Conservation (phyloP, 2,329 filamentous ascomycete genomes). For the Microascus cirrosus region DNA sequence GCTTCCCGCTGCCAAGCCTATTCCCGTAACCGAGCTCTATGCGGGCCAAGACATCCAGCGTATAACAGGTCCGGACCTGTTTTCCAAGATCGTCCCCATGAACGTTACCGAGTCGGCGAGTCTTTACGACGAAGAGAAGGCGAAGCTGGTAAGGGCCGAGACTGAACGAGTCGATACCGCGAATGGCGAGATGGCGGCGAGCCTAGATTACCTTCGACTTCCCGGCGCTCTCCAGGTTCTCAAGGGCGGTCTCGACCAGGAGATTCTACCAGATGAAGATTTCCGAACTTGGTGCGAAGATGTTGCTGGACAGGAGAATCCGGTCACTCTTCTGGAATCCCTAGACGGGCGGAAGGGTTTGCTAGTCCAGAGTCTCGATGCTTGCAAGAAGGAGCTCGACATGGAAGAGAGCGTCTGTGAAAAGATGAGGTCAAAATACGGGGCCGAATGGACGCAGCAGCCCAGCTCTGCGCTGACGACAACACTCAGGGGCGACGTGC, state of each 20-base stretch:
- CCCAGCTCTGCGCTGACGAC: slow-evolving; percentile 83
- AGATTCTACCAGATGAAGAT: slow-evolving; percentile 71
- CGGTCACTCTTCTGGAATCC: slow-evolving; percentile 66
- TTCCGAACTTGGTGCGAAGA: slow-evolving; percentile 93
- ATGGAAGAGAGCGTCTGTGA: slow-evolving; percentile 98
- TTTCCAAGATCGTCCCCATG: slow-evolving; percentile 92
- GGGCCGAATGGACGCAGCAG: slow-evolving; percentile 91
- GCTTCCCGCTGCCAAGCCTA: slow-evolving; percentile 88
- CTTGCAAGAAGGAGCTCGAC: slow-evolving; percentile 77
- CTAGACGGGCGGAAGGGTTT: slow-evolving; percentile 67
- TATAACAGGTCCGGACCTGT: slow-evolving; percentile 94
- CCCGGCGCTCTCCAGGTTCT: slow-evolving; percentile 82
- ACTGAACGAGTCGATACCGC: slow-evolving; percentile 87
- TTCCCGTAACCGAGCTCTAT: slow-evolving; percentile 92
- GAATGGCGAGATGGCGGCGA: slow-evolving; percentile 91
- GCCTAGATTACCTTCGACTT: slow-evolving; percentile 83
- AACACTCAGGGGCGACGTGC: slow-evolving; percentile 76
- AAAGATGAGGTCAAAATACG: slow-evolving; percentile 98
- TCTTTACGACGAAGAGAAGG: slow-evolving; percentile 96
- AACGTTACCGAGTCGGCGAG: slow-evolving; percentile 94
- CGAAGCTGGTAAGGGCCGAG: slow-evolving; percentile 86
- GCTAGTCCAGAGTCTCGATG: slow-evolving; percentile 63
- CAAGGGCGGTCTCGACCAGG: slow-evolving; percentile 86
- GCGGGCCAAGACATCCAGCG: slow-evolving; percentile 94
- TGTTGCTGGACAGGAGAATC: slow-evolving; percentile 74